phyloP scores from a whole-genome alignment of 176 grass and related monocot genomes.

The Aegilops bicornis region DNA sequence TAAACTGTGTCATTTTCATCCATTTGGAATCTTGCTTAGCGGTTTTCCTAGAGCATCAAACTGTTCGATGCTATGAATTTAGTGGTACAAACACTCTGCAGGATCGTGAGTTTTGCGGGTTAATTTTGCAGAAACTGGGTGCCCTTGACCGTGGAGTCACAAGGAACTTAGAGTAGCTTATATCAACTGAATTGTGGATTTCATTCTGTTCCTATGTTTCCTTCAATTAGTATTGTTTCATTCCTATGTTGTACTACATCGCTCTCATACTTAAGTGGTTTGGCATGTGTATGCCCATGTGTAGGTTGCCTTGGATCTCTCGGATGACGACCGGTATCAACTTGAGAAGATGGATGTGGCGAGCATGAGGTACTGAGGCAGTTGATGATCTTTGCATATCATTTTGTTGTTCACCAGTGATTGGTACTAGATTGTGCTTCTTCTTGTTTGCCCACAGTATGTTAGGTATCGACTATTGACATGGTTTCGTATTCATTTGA shows the following conservation, averaged over 20 bases:
- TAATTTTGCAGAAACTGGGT: not conserved
- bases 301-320: slow-evolving; percentile 82
- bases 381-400: not conserved
- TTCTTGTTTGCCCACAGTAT: not conserved
- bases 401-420: slow-evolving; percentile 7
- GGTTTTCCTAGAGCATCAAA: not conserved
- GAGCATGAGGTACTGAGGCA: slow-evolving; percentile 59
- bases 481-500: not conserved
- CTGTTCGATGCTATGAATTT: not conserved
- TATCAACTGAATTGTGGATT: not conserved
- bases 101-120: not conserved
- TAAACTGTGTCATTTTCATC: not conserved
- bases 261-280: not conserved
- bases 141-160: not conserved
- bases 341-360: slow-evolving; percentile 80
- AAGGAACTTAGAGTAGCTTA: not conserved
- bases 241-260: not conserved
- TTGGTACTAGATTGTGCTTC: not conserved
- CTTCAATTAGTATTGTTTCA: not conserved
- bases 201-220: not conserved
- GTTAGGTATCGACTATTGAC: not conserved
- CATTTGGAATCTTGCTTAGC: not conserved
- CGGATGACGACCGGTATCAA: slow-evolving; percentile 69
- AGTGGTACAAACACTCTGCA: not conserved
- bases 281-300: not conserved